Evolutionary conservation across 129 eudicot species (phyloP).

Genomic region (sunflower (Helianthus annuus)): HanXRQr2.0-SUNRISE NC_035441.2:42130927-42131426

Average conservation of each 20-base stretch:
- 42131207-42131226: not conserved
- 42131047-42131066: not conserved
- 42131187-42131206: not conserved
- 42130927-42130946: slow-evolving; percentile 40
- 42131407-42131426: too few species aligned
- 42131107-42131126: not conserved
- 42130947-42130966: slow-evolving; percentile 81
- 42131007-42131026: not conserved
- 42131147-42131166: not conserved
- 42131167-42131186: not conserved
- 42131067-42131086: not conserved
- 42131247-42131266: too few species aligned
- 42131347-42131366: too few species aligned
- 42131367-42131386: too few species aligned
- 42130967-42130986: slow-evolving; percentile 83
- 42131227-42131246: too few species aligned
- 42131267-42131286: too few species aligned
- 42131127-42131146: not conserved
- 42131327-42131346: too few species aligned
- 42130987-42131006: slow-evolving; percentile 71
- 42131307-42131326: too few species aligned
- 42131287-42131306: too few species aligned
- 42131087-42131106: too few species aligned
- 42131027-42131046: not conserved
- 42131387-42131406: too few species aligned